Base-by-base conservation (phyloP, 176 grass and related monocot genomes). In the Stipa capillata region DNA sequence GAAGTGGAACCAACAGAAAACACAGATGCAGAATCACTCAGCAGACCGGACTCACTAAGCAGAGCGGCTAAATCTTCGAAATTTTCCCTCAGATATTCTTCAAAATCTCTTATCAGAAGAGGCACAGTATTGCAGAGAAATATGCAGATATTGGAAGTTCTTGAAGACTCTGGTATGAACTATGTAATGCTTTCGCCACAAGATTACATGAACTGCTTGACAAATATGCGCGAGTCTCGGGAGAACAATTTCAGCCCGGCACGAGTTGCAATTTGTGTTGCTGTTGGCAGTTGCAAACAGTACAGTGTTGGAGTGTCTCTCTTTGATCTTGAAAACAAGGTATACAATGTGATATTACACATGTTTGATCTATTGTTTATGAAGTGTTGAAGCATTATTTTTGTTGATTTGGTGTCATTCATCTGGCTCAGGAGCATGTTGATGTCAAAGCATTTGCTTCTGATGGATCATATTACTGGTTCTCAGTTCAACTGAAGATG, bases 281-380 rank as follows among this genome's bases (percentile, higher is more conserved):
- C 92, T 67, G 71, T 94, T 58, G 58, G 73, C 54, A 77, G 83
- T 80, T 94, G 85, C 53, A 86, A 65, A 41, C 82, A 83, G 42
- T 98, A 90, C 87, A 92, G 90, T 80, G 72, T 87, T 69, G 95
- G 95, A 55, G 82, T 98, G 23, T 98, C 95, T 73, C 89, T 94
- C 83, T 85, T 93, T 84, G 95, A 98, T 51, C 90, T 98, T 66
- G 95, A 98, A 79, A 94, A 85, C 73, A 98, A 98, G 92, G 95
- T 97, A 88, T 68, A 29, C 13, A 52, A 13, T 76, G 36, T 45
- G 21, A 37, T 80, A 66, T 55, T 63, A 2, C 44, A 65, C 49
- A 33, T 0, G 0, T 70, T 90, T 25, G 43, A 59, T 65, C 12
- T 87, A 52, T 67, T 65, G 8, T 25, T 65, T 57, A 34, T 68